These are phyloP conservation scores for Helianthus annuus DNA, from an alignment of 129 eudicot genomes.

Conservation along the genomic window HanXRQr2.0-SUNRISE NC_035445.2:97434137-97434636, in stretches of 20 bases:
- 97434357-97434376: too few species aligned
- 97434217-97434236: neutral
- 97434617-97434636: too few species aligned
- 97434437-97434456: too few species aligned
- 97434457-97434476: neutral
- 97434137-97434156: neutral
- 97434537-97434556: neutral
- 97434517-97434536: neutral
- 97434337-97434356: neutral
- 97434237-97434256: too few species aligned
- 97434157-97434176: neutral
- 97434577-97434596: too few species aligned
- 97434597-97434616: too few species aligned
- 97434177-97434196: neutral
- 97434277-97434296: neutral
- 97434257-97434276: too few species aligned
- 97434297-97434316: neutral
- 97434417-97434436: neutral
- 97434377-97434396: neutral
- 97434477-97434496: neutral
- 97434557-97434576: too few species aligned
- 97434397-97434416: conserved; percentile 5
- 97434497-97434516: too few species aligned
- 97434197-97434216: neutral
- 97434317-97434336: neutral